These are phyloP conservation scores for Ammopiptanthus mongolicus DNA, from an alignment of 306 rosid species.

Conservation along the genomic window DNA sequence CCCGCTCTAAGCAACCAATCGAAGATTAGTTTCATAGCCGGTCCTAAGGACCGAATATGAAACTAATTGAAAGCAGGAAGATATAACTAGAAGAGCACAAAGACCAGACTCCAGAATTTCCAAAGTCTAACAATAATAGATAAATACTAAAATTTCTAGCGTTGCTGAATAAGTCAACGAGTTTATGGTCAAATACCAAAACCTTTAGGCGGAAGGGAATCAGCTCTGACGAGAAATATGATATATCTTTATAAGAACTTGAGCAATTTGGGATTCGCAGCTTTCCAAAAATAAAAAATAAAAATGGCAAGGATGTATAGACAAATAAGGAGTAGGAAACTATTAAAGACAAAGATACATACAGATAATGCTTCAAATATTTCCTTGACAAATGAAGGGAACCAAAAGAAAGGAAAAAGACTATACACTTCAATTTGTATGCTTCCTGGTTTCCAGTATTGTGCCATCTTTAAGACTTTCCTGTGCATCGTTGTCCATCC, in stretches of 20 bases:
- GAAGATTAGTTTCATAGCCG: too few relatives aligned
- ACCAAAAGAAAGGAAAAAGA: constrained; percentile 13
- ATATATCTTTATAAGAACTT: neutral
- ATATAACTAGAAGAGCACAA: neutral
- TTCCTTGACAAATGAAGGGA: constrained; percentile 17
- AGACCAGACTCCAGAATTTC: neutral
- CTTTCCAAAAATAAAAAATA: neutral
- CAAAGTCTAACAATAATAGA: neutral
- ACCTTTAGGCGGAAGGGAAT: neutral
- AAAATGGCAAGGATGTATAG: neutral
- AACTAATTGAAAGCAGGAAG: neutral
- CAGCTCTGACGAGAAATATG: neutral
- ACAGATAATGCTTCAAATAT: neutral
- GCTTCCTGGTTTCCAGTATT: constrained; percentile 66
- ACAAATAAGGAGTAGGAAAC: neutral
- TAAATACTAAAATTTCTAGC: neutral
- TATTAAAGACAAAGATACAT: neutral
- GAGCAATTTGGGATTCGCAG: neutral
- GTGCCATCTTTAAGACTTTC: constrained; percentile 93
- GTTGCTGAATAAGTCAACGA: neutral
- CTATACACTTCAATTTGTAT: constrained; percentile 65
- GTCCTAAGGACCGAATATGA: too few relatives aligned
- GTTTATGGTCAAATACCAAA: too few relatives aligned
- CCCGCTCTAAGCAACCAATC: too few relatives aligned
- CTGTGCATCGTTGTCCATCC: constrained; percentile 92